phyloP scores from a whole-genome alignment of 192 early-diverging fungal species.

The Spizellomyces punctatus region DNA sequence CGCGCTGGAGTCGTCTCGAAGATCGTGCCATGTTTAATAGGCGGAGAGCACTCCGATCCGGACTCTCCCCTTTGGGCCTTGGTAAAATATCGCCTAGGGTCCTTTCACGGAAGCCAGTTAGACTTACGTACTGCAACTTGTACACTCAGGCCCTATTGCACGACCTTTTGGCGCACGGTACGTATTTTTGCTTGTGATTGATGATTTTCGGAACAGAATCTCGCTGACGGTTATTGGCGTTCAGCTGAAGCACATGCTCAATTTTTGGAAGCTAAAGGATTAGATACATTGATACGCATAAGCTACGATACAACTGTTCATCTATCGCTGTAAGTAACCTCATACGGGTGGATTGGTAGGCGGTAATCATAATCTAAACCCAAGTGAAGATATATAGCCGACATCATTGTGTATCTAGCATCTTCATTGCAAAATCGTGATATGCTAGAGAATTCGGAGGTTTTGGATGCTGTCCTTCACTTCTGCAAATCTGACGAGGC shows the following conservation, averaged over 20 bases:
- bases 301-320: conserved; percentile 36
- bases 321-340: conserved; percentile 35
- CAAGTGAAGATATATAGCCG: conserved; percentile 48
- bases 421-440: conserved; percentile 19
- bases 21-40: conserved; percentile 63
- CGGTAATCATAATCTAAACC: background rate
- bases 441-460: conserved; percentile 32
- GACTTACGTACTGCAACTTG: conserved; percentile 7
- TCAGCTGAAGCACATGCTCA: conserved; percentile 41
- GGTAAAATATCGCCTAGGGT: conserved; percentile 33
- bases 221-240: conserved; percentile 6
- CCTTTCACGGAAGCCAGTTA: background rate
- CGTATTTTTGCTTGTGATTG: background rate
- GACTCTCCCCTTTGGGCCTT: conserved; percentile 79
- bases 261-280: conserved; percentile 41
- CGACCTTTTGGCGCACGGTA: conserved; percentile 45
- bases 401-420: conserved; percentile 55
- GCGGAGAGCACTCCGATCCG: conserved; percentile 51
- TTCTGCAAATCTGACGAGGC: conserved; percentile 47
- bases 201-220: conserved; percentile 4
- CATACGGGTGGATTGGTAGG: background rate
- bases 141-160: conserved; percentile 41
- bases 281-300: conserved; percentile 42
- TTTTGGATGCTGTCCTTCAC: conserved; percentile 37
- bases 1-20: conserved; percentile 58